Percentiles rank a stretch among this genome's conserved stretches.
Conservation (phyloP, 805 yeast species). For the Candida taoyuanica region DNA sequence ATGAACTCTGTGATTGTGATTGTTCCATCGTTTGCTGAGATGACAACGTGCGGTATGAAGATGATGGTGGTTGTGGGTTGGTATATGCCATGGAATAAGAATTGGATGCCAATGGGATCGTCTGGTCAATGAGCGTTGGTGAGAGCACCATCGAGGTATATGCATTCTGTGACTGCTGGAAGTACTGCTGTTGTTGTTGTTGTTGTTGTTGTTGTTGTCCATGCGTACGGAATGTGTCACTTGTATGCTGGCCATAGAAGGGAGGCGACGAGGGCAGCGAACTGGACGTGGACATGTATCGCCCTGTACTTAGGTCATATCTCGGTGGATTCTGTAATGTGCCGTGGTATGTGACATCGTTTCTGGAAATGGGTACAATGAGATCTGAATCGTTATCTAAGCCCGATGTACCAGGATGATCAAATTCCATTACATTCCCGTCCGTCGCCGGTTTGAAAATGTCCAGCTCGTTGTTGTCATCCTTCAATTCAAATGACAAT, state of each 20-base stretch:
- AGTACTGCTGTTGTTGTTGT: background rate
- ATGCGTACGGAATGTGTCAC: background rate
- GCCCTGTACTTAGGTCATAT: background rate
- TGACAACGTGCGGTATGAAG: no score
- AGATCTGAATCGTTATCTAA: constrained; percentile 3
- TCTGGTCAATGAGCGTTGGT: background rate
- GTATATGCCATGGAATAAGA: constrained; percentile 5
- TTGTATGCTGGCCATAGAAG: background rate
- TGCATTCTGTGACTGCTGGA: background rate
- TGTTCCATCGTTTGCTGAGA: constrained; percentile 4
- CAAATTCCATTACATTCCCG: background rate
- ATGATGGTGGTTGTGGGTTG: background rate
- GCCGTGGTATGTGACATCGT: constrained; percentile 2
- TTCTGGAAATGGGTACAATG: constrained; percentile 8
- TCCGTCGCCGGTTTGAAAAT: background rate
- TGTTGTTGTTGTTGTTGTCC: background rate
- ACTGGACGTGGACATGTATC: background rate
- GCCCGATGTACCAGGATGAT: background rate
- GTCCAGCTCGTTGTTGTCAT: background rate
- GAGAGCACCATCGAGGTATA: background rate
- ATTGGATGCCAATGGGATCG: constrained; percentile 1
- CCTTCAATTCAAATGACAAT: background rate
- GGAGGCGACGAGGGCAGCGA: background rate
- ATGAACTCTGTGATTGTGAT: constrained; percentile 7
- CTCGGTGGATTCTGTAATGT: constrained; percentile 5